Base-by-base conservation (phyloP, 2,329 filamentous ascomycete genomes). In the Aspergillus thermomutatus region DNA sequence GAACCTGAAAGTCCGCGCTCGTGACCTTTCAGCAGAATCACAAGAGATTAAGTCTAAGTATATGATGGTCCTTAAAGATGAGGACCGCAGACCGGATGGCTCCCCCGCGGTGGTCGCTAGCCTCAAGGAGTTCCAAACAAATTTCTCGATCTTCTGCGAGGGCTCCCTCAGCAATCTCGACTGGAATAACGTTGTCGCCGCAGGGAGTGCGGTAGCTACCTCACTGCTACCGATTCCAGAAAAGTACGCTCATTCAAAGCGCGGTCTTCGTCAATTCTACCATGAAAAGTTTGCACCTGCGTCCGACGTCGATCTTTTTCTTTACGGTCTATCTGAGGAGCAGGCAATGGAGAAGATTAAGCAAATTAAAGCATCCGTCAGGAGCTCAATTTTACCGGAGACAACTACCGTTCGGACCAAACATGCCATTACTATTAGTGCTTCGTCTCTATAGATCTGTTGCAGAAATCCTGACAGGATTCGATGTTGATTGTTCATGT, bases 361-460 rank as follows among this genome's bases (percentile, higher is more conserved):
- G 68, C 80, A 90, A 62, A 93, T 96, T 57, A 91, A 96, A 71
- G 76, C 80, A 21, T 82, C 80, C 17, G 82, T 96, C 63, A 85
- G 85, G 47, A 88, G 93, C 73, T 86, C 88, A 3, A 87, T 95
- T 53, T 79, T 95, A 21, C 84, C 87, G n/a, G 91, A 95, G 73
- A 90, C 89, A 0, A 93, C 90, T 1, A 90, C 90, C 0, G 85
- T 95, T 48, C 83, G 91, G 34, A 95, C 91, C 21, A 95, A 93
- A 77, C 89, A 95, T 67, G 89, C 91, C 9, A 87, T 96, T 56
- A 95, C 91, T 0, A 94, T 96, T 96, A 64, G 91, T 95, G 21
- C 80, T 95, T 28, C 87, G 91, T 41, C 85, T 94, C 41, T 95
- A 96, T 78, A 90, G 91, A 66, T 92, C 87, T 0, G 77, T 95